Evolutionary conservation across 768 basidiomycete genomes (phyloP).

Genomic region (Amyloporia xantha): DNA sequence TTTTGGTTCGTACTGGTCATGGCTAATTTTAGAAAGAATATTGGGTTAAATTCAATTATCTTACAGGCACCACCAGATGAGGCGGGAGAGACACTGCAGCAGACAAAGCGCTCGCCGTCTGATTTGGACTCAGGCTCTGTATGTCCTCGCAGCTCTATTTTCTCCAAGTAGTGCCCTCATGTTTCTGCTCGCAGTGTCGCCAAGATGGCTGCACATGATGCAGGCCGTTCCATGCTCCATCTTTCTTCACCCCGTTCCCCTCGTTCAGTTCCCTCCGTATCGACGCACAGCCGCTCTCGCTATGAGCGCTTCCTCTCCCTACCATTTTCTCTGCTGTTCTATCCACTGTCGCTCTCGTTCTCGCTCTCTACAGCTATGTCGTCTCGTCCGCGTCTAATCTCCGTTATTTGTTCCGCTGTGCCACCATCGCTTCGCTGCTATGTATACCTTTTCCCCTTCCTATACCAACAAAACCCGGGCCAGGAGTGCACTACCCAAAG

Average conservation of each 20-base stretch:
- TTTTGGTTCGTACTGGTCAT: not conserved
- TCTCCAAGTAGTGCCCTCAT: not conserved
- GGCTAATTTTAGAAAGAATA: not conserved
- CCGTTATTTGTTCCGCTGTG: too few species aligned
- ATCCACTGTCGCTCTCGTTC: not conserved
- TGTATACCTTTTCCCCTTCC: too few species aligned
- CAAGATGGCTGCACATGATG: not conserved
- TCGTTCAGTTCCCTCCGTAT: not conserved
- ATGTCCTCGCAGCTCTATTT: not conserved
- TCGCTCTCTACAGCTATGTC: not conserved
- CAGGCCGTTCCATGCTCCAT: not conserved
- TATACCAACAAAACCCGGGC: too few species aligned
- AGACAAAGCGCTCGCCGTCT: not conserved
- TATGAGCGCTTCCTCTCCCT: not conserved
- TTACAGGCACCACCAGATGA: not conserved
- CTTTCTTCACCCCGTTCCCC: not conserved
- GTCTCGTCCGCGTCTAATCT: not conserved
- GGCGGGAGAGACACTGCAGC: not conserved
- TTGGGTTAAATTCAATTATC: not conserved
- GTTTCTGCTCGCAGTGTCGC: not conserved
- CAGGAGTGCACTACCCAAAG: too few species aligned
- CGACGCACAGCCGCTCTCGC: not conserved
- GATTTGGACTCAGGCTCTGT: not conserved
- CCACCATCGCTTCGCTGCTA: not conserved
- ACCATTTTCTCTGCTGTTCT: not conserved